Evolutionary conservation across 495 filamentous ascomycete genomes (phyloP).

Genomic region (Penicillium bovifimosum): DNA sequence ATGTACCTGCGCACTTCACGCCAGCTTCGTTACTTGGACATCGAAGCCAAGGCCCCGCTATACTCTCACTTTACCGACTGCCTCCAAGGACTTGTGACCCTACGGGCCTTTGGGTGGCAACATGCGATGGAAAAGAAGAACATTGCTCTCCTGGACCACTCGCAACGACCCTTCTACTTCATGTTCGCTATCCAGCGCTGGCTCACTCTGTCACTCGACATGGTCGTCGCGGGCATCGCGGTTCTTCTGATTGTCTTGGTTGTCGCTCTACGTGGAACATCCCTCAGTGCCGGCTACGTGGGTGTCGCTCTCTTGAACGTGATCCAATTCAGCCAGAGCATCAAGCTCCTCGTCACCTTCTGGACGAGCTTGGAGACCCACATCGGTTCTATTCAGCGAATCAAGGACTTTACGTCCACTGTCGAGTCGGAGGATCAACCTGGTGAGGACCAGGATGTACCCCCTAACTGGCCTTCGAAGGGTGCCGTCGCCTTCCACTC

Average conservation of each 20-base stretch:
- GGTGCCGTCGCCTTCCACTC: conserved; percentile 49
- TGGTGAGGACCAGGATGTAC: conserved; percentile 33
- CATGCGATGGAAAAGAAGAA: conserved; percentile 42
- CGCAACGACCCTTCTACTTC: conserved; percentile 55
- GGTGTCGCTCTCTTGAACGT: conserved; percentile 57
- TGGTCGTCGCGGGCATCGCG: conserved; percentile 45
- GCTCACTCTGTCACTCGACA: conserved; percentile 47
- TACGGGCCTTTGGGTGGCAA: conserved; percentile 56
- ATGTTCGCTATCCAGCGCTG: conserved; percentile 51
- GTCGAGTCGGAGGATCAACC: conserved; percentile 45
- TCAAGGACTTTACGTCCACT: conserved; percentile 49
- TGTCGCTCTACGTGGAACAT: conserved; percentile 36
- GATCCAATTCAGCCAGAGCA: conserved; percentile 48
- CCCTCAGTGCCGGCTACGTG: conserved; percentile 42
- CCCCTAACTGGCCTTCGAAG: conserved; percentile 44
- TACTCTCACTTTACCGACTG: conserved; percentile 56
- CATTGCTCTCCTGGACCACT: conserved; percentile 47
- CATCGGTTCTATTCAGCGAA: conserved; percentile 53
- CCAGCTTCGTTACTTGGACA: conserved; percentile 57
- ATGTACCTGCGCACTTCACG: conserved; percentile 60
- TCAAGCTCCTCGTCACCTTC: conserved; percentile 48
- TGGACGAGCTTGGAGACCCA: conserved; percentile 56
- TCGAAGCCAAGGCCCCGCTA: conserved; percentile 56
- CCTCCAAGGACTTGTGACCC: conserved; percentile 42
- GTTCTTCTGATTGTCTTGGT: conserved; percentile 44